Evolutionary conservation across 148 eudicot species (phyloP).

Genomic region (Fallopia convolvulus): DNA sequence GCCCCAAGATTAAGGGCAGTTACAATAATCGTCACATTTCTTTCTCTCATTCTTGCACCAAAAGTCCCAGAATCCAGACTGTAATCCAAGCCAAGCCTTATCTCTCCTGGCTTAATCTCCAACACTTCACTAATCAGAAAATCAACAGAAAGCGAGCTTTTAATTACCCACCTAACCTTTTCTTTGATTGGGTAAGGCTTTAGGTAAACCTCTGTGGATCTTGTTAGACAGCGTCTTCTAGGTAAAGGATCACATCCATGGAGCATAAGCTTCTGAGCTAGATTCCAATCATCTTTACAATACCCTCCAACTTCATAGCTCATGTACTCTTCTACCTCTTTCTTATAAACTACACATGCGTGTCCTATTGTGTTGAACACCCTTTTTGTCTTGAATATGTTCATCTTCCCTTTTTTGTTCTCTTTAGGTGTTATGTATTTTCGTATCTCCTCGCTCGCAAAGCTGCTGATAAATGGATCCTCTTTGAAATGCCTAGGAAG

Average conservation of each 20-base stretch:
- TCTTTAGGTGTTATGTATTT: conserved; percentile 8
- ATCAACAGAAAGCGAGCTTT: conserved; percentile 20
- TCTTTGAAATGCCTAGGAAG: conserved; percentile 32
- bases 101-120: conserved; percentile 64
- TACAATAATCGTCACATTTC: conserved; percentile 64
- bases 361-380: conserved; percentile 52
- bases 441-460: conserved; percentile 8
- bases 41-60: conserved; percentile 89
- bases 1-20: conserved; percentile 90
- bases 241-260: conserved; percentile 61
- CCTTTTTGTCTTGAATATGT: conserved; percentile 18
- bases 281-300: conserved; percentile 40
- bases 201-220: conserved; percentile 23
- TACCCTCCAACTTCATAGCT: conserved; percentile 30
- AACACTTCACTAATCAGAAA: conserved; percentile 58
- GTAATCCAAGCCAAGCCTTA: conserved; percentile 80
- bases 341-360: conserved; percentile 32
- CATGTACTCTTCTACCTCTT: conserved; percentile 39
- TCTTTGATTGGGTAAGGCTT: conserved; percentile 34
- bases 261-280: conserved; percentile 39
- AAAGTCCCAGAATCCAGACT: conserved; percentile 86
- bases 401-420: conserved; percentile 24
- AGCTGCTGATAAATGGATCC: neutral
- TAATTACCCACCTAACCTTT: conserved; percentile 66
- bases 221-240: conserved; percentile 37